Base-by-base conservation (phyloP, 768 basidiomycete species). In the Leccinum boreale region DNA sequence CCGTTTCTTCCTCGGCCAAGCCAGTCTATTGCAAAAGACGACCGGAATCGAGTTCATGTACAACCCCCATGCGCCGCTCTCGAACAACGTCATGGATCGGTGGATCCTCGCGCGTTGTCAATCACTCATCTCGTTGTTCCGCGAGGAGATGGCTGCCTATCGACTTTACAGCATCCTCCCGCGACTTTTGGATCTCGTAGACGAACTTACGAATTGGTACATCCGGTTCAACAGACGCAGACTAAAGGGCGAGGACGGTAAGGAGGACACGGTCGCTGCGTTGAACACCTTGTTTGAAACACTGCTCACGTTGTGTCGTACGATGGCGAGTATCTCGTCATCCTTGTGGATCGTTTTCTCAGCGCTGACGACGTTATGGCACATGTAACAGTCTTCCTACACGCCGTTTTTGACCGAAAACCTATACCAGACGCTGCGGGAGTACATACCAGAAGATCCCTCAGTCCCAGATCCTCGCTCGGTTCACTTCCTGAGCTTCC, bases 161-260 rank as follows among this genome's bases (percentile, higher is more conserved):
- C 84, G 95, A 62, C 83, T 99, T 12, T 98, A 98, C 76, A 98
- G 94, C 62, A 90, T 99, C 77, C 93, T 98, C 61, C 94, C 94
- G 17, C 85, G 93, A 31, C 79, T 98, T 44, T 79, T 98, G 58
- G 89, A 91, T 62, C 86, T 99, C 57, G 83, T 99, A 29, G 93
- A 96, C 63, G 97, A 98, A 73, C 80, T 98, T 57, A 99, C 97
- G 21, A 99, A 99, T 71, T 98, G 94, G 94, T 99, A 99, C 75
- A 98, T 99, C 69, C 93, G 97, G 50, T 98, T 98, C 79, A 99
- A 99, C 75, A 87, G 97, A 46, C 89, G 88, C 63, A 84, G 97
- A 15, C 78, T 99, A 58, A 99, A 99, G 80, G 97, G 97, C 47
- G 92, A 95, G 72, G 89, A 93, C 65, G 91, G 96, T 3, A 79